Conservation (phyloP, 2,329 filamentous ascomycete genomes). For the Aspergillus sp. region DNA sequence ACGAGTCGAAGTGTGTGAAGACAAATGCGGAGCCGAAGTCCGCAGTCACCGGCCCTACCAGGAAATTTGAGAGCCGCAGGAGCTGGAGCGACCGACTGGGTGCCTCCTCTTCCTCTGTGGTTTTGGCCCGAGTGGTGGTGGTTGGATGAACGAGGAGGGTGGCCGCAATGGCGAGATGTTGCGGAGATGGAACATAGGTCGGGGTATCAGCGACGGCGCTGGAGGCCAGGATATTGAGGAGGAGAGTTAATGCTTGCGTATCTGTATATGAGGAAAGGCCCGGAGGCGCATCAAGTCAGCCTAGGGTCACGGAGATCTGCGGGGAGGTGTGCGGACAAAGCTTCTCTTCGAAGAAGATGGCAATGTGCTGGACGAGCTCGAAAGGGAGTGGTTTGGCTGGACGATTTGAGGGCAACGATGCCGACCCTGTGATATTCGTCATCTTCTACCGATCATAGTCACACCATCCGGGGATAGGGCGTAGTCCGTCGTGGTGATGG, state of each 20-base stretch:
- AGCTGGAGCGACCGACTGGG: conserved; percentile 68
- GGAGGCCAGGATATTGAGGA: conserved; percentile 47
- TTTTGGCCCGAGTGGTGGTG: conserved; percentile 70
- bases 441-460: conserved; percentile 15
- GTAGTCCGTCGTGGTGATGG: background rate
- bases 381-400: conserved; percentile 58
- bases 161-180: conserved; percentile 72
- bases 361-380: conserved; percentile 64
- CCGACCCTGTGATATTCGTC: conserved; percentile 16
- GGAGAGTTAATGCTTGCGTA: conserved; percentile 60
- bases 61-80: conserved; percentile 63
- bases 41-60: conserved; percentile 69
- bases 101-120: conserved; percentile 60
- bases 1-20: conserved; percentile 52
- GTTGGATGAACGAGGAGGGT: conserved; percentile 80
- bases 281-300: conserved; percentile 6
- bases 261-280: too few species aligned
- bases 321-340: conserved; percentile 54
- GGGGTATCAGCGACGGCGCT: conserved; percentile 42
- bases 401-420: conserved; percentile 45
- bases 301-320: conserved; percentile 2
- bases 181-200: conserved; percentile 65
- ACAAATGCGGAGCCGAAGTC: conserved; percentile 69
- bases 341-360: conserved; percentile 73
- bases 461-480: background rate